Conservation (phyloP, 176 grass and related monocot species). For the Echinochloa phyllopogon region DNA sequence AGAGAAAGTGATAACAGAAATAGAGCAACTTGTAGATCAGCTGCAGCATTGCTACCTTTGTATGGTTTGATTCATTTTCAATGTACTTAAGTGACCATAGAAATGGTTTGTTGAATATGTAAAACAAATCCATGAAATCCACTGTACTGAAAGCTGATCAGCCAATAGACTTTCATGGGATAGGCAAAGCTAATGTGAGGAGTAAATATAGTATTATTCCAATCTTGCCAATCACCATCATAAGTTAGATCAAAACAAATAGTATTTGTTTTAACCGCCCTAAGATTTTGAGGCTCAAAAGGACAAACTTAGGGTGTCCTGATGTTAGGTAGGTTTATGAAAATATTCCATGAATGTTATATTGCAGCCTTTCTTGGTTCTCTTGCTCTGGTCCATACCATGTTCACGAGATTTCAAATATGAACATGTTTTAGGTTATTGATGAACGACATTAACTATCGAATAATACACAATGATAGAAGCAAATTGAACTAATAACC, state of each 20-base stretch:
- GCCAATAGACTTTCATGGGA: not conserved
- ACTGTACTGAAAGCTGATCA: not conserved
- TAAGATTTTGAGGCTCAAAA: not conserved
- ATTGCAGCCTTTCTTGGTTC: conserved; percentile 4
- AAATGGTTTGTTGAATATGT: not conserved
- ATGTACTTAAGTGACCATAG: not conserved
- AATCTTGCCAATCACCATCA: not conserved
- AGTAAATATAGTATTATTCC: not conserved
- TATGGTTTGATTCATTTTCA: no score
- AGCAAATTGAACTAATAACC: not conserved
- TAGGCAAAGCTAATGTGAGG: not conserved
- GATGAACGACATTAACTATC: not conserved
- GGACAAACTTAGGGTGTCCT: not conserved
- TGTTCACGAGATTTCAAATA: not conserved
- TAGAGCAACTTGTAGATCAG: not conserved
- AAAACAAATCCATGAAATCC: not conserved
- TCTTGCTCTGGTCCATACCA: not conserved
- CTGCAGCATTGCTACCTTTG: conserved; percentile 22
- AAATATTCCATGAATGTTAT: not conserved
- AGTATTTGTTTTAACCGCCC: not conserved
- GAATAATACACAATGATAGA: not conserved
- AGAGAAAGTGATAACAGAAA: conserved; percentile 10
- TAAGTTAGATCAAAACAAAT: conserved; percentile 23
- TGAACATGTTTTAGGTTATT: not conserved
- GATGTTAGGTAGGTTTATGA: not conserved